phyloP scores from a whole-genome alignment of 2,329 filamentous ascomycete species.

The Hymenoscyphus scutula region DNA sequence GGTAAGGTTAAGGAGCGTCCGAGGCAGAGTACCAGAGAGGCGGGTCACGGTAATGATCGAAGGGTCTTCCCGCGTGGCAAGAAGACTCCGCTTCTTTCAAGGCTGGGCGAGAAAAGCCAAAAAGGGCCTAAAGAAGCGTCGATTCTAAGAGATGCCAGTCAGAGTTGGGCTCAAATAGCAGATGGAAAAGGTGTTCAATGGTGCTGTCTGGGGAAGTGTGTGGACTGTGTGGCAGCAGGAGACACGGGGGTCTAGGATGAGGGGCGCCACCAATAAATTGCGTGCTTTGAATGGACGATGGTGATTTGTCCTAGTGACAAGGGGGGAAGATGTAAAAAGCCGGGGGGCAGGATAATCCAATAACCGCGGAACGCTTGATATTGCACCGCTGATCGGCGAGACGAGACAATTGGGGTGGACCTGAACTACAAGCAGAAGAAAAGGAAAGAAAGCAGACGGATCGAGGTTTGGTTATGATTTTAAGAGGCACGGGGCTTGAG shows the following conservation, averaged over 20 bases:
- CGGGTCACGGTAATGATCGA: background rate
- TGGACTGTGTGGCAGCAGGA: background rate
- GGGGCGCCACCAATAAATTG: slow-evolving; percentile 30
- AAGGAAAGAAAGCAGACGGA: background rate
- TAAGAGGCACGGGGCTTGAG: background rate
- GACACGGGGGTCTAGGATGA: slow-evolving; percentile 5
- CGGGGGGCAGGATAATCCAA: background rate
- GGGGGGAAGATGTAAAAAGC: background rate
- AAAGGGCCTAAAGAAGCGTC: background rate
- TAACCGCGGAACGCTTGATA: slow-evolving; percentile 4
- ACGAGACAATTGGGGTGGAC: background rate
- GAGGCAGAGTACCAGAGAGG: background rate
- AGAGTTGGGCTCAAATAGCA: background rate
- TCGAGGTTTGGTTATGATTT: background rate
- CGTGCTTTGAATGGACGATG: slow-evolving; percentile 22
- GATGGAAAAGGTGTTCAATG: background rate
- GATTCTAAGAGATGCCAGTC: slow-evolving; percentile 4
- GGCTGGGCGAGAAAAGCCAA: slow-evolving; percentile 1
- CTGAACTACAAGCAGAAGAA: slow-evolving; percentile 4
- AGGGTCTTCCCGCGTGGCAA: slow-evolving; percentile 2
- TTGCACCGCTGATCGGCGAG: background rate
- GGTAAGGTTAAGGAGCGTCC: slow-evolving; percentile 6
- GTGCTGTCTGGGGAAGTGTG: slow-evolving; percentile 6
- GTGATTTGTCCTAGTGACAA: slow-evolving; percentile 6
- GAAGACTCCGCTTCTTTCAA: background rate